Evolutionary conservation across 768 basidiomycete genomes (phyloP).

Genomic region (Pisolithus albus): DNA sequence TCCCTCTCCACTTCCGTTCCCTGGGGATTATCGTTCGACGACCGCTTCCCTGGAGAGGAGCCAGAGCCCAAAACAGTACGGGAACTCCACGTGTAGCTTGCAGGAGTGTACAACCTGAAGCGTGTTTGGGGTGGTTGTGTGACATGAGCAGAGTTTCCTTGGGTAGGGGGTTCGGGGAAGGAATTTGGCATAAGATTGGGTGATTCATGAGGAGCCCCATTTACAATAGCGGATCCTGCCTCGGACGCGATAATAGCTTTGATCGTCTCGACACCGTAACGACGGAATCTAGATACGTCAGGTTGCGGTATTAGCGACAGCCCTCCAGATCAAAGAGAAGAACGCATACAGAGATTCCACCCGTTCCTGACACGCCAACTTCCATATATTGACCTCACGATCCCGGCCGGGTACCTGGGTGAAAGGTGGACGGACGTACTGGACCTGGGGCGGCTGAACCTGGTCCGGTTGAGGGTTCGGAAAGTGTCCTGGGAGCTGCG

Average conservation of each 20-base stretch:
- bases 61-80: slow-evolving; percentile 11
- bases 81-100: slow-evolving; percentile 22
- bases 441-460: slow-evolving; percentile 10
- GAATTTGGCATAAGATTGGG: neutral
- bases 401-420: slow-evolving; percentile 25
- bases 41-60: slow-evolving; percentile 7
- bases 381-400: slow-evolving; percentile 31
- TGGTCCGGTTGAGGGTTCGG: slow-evolving; percentile 18
- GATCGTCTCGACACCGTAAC: slow-evolving; percentile 28
- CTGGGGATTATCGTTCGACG: slow-evolving; percentile 14
- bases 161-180: neutral
- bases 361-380: slow-evolving; percentile 29
- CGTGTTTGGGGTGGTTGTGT: slow-evolving; percentile 14
- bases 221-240: slow-evolving; percentile 8
- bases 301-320: neutral
- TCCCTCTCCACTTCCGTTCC: slow-evolving; percentile 16
- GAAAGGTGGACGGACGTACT: slow-evolving; percentile 22
- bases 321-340: neutral
- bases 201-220: neutral
- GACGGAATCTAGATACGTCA: slow-evolving; percentile 18
- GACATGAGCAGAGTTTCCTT: neutral
- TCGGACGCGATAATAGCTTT: slow-evolving; percentile 27
- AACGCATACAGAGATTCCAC: slow-evolving; percentile 27
- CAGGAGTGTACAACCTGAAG: slow-evolving; percentile 27
- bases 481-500: slow-evolving; percentile 18